Base-by-base conservation (phyloP, 257 asterid genomes). In the Przewalskia tangutica region DNA sequence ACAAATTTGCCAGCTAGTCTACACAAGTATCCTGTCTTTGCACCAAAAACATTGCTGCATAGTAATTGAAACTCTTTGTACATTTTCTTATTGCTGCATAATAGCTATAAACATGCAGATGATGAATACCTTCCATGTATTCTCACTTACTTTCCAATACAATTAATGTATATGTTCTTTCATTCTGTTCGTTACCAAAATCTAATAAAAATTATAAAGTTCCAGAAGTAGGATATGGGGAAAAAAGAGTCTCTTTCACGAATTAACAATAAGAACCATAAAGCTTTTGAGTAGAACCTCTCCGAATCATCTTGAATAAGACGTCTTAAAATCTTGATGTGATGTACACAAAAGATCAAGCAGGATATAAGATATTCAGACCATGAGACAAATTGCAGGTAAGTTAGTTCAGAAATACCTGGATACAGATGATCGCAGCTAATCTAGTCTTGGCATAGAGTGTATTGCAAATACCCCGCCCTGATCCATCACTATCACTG, bases 381-480 rank as follows among this genome's bases (percentile, higher is more conserved):
- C 77, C 68, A 40, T 40, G 68, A 65, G 34, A 75, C 44, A 48
- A 60, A 73, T 53, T 48, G 50, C 75, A 82, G 84, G 75, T 42
- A 81, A 66, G 84, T 82, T 27, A 82, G 87, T 81, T 68, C 64
- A 66, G 81, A 87, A 89, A 81, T 79, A 95, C 99, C 95, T 92
- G 99, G 84, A 95, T 89, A 84, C 99, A 95, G 77, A 88, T 66
- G 79, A 95, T 92, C 42, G 98, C 97, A 88, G 94, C 91, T 80
- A 95, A 77, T 86, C 99, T 91, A 84, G 97, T 89, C 88, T 88
- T 90, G 18, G 88, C 93, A 78, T 86, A 91, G 81, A 50, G 86
- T 48, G 58, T 86, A 85, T 84, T 81, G 81, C 85, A 84, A 82
- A 79, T 81, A 85, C 89, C 91, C 79, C 81, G 82, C 84, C 81